Percentiles rank a stretch among this genome's conserved stretches.
These are phyloP conservation scores for Rhizopogon rudus DNA, from an alignment of 768 basidiomycete species.

Conservation along the genomic window DNA sequence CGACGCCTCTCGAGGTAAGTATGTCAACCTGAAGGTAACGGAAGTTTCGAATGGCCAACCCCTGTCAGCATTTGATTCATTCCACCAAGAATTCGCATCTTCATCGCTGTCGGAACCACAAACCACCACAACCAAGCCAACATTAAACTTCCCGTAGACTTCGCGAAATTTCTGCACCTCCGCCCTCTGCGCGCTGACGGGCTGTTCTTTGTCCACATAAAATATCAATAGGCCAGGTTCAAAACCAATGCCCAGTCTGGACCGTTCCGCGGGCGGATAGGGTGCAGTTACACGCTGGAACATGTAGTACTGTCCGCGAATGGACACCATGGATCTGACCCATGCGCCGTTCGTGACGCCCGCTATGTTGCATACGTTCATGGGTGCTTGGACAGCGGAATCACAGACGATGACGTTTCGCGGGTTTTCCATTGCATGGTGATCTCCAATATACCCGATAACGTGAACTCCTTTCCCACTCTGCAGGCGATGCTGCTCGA, in stretches of 20 bases:
- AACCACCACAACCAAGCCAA: constrained; percentile 1
- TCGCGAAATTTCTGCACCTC: constrained; percentile 1
- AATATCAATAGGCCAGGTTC: constrained; percentile 4
- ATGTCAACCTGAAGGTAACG: not conserved
- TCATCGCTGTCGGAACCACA: constrained; percentile 2
- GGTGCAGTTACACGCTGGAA: constrained; percentile 5
- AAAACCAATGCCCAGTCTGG: not conserved
- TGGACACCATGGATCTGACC: not conserved
- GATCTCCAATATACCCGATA: not conserved
- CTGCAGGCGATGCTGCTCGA: not conserved
- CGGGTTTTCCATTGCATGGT: not conserved
- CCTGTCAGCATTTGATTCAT: not conserved
- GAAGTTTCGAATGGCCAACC: not conserved
- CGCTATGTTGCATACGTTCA: constrained; percentile 1
- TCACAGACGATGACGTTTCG: constrained; percentile 5
- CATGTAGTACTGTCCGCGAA: constrained; percentile 2
- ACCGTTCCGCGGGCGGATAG: not conserved
- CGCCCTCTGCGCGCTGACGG: not conserved
- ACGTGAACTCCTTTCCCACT: not conserved
- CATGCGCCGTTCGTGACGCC: not conserved
- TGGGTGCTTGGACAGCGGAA: not conserved
- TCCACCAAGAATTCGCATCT: constrained; percentile 6
- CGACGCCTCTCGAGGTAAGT: not conserved
- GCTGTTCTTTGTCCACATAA: not conserved
- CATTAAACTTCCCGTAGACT: constrained; percentile 1